Conservation (phyloP, 2,329 filamentous ascomycete genomes). For the Colletotrichum eleusines region DNA sequence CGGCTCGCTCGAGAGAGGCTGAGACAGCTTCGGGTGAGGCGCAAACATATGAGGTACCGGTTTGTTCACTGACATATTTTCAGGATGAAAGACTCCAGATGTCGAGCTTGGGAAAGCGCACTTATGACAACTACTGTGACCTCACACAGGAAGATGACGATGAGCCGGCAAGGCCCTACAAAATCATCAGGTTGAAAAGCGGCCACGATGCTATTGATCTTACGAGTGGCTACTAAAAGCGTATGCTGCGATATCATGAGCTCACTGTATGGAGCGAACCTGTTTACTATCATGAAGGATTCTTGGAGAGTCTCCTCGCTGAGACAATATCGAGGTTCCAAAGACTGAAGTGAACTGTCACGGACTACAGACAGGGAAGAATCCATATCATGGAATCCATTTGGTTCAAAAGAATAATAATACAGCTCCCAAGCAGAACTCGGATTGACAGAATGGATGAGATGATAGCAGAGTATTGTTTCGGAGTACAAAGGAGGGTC, state of each 20-base stretch:
- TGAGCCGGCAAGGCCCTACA: constrained; percentile 17
- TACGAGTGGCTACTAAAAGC: constrained; percentile 30
- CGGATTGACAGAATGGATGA: too few species aligned
- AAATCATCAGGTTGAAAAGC: constrained; percentile 28
- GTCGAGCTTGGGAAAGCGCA: constrained; percentile 46
- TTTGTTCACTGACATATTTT: constrained; percentile 13
- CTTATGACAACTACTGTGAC: constrained; percentile 45
- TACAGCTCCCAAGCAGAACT: not conserved
- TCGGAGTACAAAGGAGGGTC: too few species aligned
- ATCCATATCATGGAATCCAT: not conserved
- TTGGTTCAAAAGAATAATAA: too few species aligned
- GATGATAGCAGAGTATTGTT: not conserved
- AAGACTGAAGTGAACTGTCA: not conserved
- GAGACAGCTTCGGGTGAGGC: constrained; percentile 45
- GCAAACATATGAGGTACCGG: too few species aligned
- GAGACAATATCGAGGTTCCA: not conserved
- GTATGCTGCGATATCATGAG: not conserved
- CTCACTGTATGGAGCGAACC: not conserved
- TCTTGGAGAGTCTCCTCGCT: not conserved
- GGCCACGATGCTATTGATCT: constrained; percentile 39
- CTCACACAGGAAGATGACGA: constrained; percentile 43
- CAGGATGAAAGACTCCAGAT: constrained; percentile 39
- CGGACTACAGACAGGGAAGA: not conserved
- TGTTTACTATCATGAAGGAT: not conserved
- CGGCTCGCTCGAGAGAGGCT: constrained; percentile 49